Base-by-base conservation (phyloP, 768 basidiomycete genomes). In the Phanerodontia chrysosporium region DNA sequence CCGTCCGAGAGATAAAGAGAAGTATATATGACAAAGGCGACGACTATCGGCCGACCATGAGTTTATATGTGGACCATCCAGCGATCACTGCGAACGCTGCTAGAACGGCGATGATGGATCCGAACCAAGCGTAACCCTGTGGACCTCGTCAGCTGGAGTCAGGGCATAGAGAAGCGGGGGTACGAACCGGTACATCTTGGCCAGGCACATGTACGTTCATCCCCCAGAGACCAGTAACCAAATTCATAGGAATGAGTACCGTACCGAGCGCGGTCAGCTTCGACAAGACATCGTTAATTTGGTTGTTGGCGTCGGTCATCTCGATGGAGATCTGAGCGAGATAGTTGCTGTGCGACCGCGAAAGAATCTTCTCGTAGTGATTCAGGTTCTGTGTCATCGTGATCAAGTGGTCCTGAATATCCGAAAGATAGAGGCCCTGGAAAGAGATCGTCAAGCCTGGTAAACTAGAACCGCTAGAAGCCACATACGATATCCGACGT, bases 301-400 rank as follows among this genome's bases (percentile, higher is more conserved):
- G 95, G 73, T 99, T 99, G 76, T 99, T 99, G 44, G 97, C 97
- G 67, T 98, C 95, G 35, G 94, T 96, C 96, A 98, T 99, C 78
- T 98, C 97, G 74, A 99, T 98, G 45, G 95, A 97, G 66, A 99
- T 99, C 69, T 98, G 97, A 1, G 97, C 97, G 52, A 99, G 87
- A 75, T 99, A 99, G 71, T 99, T 99, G 36, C 95, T 98, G 74
- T 99, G 97, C 42, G 96, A 98, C 42, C 97, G 88, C 3, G 96
- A 98, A 9, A 99, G 80, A 69, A 99, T 98, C 80, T 98, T 99
- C 72, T 99, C 97, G 78, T 98, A 99, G 74, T 98, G 97, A 71
- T 98, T 99, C 80, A 99, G 71, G 70, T 96, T 98, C 75, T 99
- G 97, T 2, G 97, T 99, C 95, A 98, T 98, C 22, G 97, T 99